Percentiles rank a stretch among this genome's conserved stretches.
Conservation (phyloP, 2,329 filamentous ascomycete species). For the Phaeosphaeriaceae sp. region DNA sequence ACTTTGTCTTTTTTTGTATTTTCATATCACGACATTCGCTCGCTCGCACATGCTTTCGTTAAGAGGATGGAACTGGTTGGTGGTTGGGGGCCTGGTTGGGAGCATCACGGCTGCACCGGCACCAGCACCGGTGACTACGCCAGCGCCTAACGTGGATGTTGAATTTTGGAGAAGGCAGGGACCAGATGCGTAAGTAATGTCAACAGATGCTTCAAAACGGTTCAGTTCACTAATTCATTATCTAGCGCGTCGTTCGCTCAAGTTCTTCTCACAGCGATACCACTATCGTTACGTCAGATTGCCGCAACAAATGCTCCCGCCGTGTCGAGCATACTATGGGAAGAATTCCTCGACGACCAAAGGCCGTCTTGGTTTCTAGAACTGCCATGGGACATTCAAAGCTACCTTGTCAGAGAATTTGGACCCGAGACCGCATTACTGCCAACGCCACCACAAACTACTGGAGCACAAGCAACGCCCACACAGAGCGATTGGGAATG, state of each 20-base stretch:
- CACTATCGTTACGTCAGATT: constrained; percentile 41
- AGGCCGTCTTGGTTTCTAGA: constrained; percentile 43
- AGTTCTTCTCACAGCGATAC: constrained; percentile 45
- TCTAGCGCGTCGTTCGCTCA: constrained; percentile 41
- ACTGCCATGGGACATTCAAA: constrained; percentile 43
- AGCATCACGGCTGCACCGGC: constrained; percentile 20
- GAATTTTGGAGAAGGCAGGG: constrained; percentile 26
- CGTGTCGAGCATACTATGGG: constrained; percentile 43
- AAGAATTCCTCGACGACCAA: constrained; percentile 42
- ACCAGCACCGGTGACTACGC: constrained; percentile 34
- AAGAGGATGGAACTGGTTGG: constrained; percentile 22
- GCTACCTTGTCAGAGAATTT: constrained; percentile 42
- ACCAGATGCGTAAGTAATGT: constrained; percentile 40
- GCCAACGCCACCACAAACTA: constrained; percentile 22
- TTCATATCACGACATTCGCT: constrained; percentile 22
- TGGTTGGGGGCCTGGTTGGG: constrained; percentile 15
- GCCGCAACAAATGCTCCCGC: constrained; percentile 46
- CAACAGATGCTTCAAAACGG: background rate
- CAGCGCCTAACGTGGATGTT: constrained; percentile 27
- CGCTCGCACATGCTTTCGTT: constrained; percentile 33
- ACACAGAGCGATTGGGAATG: background rate
- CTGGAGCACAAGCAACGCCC: constrained; percentile 8
- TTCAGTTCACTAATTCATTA: constrained; percentile 11
- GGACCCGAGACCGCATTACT: constrained; percentile 40
- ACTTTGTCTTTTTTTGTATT: constrained; percentile 11